Evolutionary conservation across 2,329 filamentous ascomycete species (phyloP), one percentile per base, ranked within the genome.

Genomic region (Penicillium sp.): DNA sequence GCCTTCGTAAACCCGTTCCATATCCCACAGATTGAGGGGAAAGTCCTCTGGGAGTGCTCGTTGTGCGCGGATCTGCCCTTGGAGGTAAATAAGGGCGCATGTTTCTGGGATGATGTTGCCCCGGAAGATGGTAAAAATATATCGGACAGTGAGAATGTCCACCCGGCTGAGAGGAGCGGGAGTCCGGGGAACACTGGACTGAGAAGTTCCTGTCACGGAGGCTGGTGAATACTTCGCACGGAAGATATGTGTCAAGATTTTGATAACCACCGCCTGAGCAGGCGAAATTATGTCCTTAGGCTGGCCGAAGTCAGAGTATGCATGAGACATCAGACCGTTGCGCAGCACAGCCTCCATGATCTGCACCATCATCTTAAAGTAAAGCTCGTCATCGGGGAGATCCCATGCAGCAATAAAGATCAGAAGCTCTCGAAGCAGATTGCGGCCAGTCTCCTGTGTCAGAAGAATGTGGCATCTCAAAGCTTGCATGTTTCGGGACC

Each of bases 381-480:
- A 95, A 25, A 95, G 78, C 44, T 93, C 88, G 43, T 90, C 83
- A 60, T 96, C 89, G 27, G 87, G 84, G 54, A 95, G 81, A 58
- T 95, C 90, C 90, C 90, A 96, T 6, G 94, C 89, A 4, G 90
- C 90, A 46, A 95, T 94, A 61, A 95, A 95, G 41, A 96, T 93
- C 29, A 96, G 73, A 55, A 96, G 77, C 62, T 96, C 90, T 39
- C 90, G 76, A 1, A 96, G 72, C 3, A 96, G 71, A 57, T 93
- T 95, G 51, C 89, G 82, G 2, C 90, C 90, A 45, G 87, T 93
- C 56, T 95, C 88, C 43, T 94, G 79, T 0, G 88, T 88, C 28
- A 96, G 71, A 33, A 96, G 77, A 57, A 95, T 84, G 57, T 93
- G 85, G 55, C 89, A 95, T 14, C 90, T 75, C 1, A 90, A 86